Evolutionary conservation across 2,329 filamentous ascomycete genomes (phyloP), one percentile per base, ranked within the genome.

Genomic region (Aspergillus sp.): DNA sequence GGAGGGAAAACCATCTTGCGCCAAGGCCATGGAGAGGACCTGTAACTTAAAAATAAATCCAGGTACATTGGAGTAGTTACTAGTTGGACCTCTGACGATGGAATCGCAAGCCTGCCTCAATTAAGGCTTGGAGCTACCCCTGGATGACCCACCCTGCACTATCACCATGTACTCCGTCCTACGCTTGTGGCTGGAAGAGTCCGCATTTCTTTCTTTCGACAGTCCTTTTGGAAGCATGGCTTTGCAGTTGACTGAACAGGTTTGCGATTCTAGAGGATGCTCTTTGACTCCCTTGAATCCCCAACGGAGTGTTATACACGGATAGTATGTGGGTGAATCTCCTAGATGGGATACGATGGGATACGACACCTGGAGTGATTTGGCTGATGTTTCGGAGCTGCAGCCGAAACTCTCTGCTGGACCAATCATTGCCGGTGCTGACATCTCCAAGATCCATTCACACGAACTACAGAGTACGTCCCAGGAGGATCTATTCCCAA

Each of bases 91-190:
- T 11, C 32, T 6, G 21, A 10, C 7, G 25, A 29, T 29, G 25
- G 7, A 29, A 38, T 38, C 34, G 34, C 34, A 16, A 10, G 6
- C 34, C 34, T n/a, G 16, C 34, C 34, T 38, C 16, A 17, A 6
- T 17, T 38, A 17, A 17, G 34, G 34, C 16, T 17, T 38, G 34
- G 11, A 38, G 16, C 36, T 51, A 54, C 54, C 54, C 54, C 54
- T 56, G 54, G 54, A 54, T 50, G 54, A 54, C 48, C 54, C 54
- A 54, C 54, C 51, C 47, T 51, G 25, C n/a, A n/a, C n/a, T n/a
- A n/a, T n/a, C n/a, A 14, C 23, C 29, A n/a, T 4, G 42, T 45
- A 40, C 36, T 45, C 5, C 9, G 17, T 25, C 10, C 44, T 17
- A 45, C 20, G 19, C 19, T 13, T 19, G 14, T 45, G 20, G 16